Conservation (phyloP, 345 rosid genomes). For the Clarkia xantiana region DNA sequence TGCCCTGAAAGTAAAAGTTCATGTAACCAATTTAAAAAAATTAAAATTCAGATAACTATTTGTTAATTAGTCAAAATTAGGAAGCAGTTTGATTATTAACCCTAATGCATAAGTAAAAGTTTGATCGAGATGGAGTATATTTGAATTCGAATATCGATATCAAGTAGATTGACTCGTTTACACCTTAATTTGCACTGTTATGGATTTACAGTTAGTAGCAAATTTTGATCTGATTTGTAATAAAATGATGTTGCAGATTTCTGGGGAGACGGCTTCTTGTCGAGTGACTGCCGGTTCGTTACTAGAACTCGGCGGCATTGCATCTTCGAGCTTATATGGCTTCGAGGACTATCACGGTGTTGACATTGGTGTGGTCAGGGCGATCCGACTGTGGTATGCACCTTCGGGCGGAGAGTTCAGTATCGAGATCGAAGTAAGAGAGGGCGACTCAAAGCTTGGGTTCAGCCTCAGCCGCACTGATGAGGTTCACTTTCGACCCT, state of each 20-base stretch:
- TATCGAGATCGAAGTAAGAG: conserved; percentile 52
- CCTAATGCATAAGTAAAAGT: too few relatives aligned
- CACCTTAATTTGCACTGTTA: too few relatives aligned
- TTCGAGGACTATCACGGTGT: conserved; percentile 94
- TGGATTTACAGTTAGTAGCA: too few relatives aligned
- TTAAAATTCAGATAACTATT: too few relatives aligned
- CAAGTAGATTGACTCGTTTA: too few relatives aligned
- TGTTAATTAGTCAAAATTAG: too few relatives aligned
- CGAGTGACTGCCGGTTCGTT: conserved; percentile 62
- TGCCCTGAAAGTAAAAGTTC: too few relatives aligned
- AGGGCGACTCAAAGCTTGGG: conserved; percentile 65
- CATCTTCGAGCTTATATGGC: conserved; percentile 61
- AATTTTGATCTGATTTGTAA: too few relatives aligned
- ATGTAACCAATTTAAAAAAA: too few relatives aligned
- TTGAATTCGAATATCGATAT: too few relatives aligned
- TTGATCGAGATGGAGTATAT: too few relatives aligned
- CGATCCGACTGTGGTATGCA: conserved; percentile 78
- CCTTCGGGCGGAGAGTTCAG: conserved; percentile 53
- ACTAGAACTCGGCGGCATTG: conserved; percentile 54
- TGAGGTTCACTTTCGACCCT: conserved; percentile 40
- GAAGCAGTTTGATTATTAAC: too few relatives aligned
- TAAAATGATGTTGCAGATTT: conserved; percentile 46
- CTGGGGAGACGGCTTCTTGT: conserved; percentile 75
- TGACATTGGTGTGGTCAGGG: conserved; percentile 87
- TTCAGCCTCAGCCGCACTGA: conserved; percentile 87